Evolutionary conservation across 495 filamentous ascomycete genomes (phyloP).

Genomic region (Neurospora pannonica): DNA sequence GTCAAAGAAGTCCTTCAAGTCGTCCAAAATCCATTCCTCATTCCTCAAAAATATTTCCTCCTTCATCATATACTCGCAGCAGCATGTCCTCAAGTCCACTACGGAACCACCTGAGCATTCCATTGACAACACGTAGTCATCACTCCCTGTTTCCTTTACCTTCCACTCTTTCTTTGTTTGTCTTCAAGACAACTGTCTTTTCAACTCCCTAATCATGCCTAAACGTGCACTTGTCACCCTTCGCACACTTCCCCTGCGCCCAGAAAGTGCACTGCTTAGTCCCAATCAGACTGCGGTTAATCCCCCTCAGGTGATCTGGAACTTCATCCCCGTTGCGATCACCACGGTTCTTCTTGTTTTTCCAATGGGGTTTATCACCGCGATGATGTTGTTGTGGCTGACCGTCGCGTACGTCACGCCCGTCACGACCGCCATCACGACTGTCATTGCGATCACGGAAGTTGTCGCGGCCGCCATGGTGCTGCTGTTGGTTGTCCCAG

Average conservation of each 20-base stretch:
- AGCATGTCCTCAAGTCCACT: no score
- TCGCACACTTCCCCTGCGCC: conserved; percentile 67
- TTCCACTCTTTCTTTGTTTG: no score
- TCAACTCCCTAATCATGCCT: conserved; percentile 45
- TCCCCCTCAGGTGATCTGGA: conserved; percentile 29
- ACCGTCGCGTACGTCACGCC: background rate
- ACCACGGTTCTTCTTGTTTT: background rate
- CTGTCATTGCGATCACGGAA: conserved; percentile 14
- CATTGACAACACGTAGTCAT: no score
- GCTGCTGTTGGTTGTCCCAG: background rate
- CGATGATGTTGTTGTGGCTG: background rate
- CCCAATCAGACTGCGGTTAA: conserved; percentile 35
- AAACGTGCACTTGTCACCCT: conserved; percentile 80
- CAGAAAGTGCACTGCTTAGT: conserved; percentile 69
- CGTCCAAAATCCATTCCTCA: background rate
- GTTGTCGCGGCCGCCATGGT: conserved; percentile 2
- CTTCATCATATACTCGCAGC: no score
- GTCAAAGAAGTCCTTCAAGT: background rate
- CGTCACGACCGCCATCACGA: background rate
- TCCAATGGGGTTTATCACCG: background rate
- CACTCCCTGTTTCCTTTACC: no score
- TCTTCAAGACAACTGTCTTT: no score
- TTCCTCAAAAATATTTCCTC: background rate
- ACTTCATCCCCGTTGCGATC: conserved; percentile 4
- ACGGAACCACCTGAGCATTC: no score